Conservation (phyloP, 768 basidiomycete genomes). For the Agrocybe pediades region DNA sequence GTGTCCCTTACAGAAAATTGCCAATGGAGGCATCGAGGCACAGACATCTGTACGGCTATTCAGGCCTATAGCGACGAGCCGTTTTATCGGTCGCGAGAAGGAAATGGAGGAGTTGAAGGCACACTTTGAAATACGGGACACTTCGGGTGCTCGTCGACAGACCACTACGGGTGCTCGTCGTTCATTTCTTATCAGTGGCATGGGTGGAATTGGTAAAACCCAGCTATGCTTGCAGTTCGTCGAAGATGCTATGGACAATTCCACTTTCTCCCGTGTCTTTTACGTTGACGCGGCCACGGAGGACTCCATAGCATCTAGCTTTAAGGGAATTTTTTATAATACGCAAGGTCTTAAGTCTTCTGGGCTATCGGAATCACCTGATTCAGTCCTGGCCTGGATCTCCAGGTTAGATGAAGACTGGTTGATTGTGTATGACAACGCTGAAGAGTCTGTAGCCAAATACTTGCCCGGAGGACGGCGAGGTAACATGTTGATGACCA, state of each 20-base stretch:
- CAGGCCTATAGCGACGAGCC: too few species aligned
- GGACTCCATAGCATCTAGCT: background rate
- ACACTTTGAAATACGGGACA: too few species aligned
- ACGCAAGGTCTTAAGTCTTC: background rate
- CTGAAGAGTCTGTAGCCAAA: constrained; percentile 7
- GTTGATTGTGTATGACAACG: constrained; percentile 23
- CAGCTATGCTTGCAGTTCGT: background rate
- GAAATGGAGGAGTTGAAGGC: too few species aligned
- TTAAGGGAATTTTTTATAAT: background rate
- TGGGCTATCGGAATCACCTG: background rate
- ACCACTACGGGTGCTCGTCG: too few species aligned
- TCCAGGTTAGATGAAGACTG: constrained; percentile 12
- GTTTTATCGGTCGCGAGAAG: too few species aligned
- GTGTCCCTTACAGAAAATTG: too few species aligned
- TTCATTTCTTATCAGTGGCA: too few species aligned
- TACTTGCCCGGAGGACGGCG: constrained; percentile 15
- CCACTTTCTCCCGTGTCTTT: background rate
- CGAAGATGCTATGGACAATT: background rate
- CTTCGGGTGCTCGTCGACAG: too few species aligned
- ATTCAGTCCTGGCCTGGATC: constrained; percentile 13
- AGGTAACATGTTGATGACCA: constrained; percentile 22
- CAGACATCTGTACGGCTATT: too few species aligned
- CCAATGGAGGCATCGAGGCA: too few species aligned
- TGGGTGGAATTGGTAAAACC: too few species aligned
- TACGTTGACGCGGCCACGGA: background rate